A percentile compares a stretch with the other conserved stretches of the same genome.
Evolutionary conservation across 2,329 filamentous ascomycete genomes (phyloP).

Genomic region (Beauveria pseudobassiana): DNA sequence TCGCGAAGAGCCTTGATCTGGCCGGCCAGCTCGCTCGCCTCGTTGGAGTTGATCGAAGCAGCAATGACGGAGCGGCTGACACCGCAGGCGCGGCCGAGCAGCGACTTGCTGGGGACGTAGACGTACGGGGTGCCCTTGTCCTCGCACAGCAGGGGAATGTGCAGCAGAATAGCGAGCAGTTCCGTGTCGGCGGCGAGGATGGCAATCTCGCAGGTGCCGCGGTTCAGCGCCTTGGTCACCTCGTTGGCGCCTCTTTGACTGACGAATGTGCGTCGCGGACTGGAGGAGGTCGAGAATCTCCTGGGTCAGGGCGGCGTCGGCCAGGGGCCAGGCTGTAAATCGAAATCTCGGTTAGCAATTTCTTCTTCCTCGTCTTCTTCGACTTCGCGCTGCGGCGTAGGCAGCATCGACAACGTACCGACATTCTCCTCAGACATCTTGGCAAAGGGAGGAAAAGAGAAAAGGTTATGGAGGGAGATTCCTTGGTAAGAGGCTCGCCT

Average conservation of each 20-base stretch:
- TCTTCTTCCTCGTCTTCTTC: neutral
- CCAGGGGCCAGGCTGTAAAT: slow-evolving; percentile 57
- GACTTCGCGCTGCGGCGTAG: neutral
- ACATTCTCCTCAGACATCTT: slow-evolving; percentile 21
- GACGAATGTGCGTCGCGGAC: slow-evolving; percentile 57
- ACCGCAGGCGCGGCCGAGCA: slow-evolving; percentile 82
- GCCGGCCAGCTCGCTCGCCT: slow-evolving; percentile 75
- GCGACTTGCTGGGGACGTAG: slow-evolving; percentile 70
- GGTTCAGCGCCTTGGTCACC: slow-evolving; percentile 78
- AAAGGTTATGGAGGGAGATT: neutral
- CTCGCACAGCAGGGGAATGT: slow-evolving; percentile 82
- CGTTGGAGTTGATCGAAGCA: slow-evolving; percentile 83
- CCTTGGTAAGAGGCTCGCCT: slow-evolving; percentile 22
- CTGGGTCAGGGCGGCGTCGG: slow-evolving; percentile 67
- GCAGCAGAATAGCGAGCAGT: slow-evolving; percentile 80
- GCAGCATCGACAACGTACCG: slow-evolving; percentile 13
- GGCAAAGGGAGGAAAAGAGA: neutral
- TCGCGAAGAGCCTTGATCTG: slow-evolving; percentile 87
- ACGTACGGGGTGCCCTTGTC: slow-evolving; percentile 63
- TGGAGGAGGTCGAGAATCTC: slow-evolving; percentile 79
- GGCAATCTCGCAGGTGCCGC: slow-evolving; percentile 83
- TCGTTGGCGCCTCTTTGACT: slow-evolving; percentile 89
- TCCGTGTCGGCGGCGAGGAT: slow-evolving; percentile 81
- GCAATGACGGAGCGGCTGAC: slow-evolving; percentile 84
- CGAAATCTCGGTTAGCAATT: neutral